Percentiles rank a stretch among this genome's conserved stretches.
These are phyloP conservation scores for Fusarium lateritium DNA, from an alignment of 2,329 filamentous ascomycete species.

Conservation along the genomic window DNA sequence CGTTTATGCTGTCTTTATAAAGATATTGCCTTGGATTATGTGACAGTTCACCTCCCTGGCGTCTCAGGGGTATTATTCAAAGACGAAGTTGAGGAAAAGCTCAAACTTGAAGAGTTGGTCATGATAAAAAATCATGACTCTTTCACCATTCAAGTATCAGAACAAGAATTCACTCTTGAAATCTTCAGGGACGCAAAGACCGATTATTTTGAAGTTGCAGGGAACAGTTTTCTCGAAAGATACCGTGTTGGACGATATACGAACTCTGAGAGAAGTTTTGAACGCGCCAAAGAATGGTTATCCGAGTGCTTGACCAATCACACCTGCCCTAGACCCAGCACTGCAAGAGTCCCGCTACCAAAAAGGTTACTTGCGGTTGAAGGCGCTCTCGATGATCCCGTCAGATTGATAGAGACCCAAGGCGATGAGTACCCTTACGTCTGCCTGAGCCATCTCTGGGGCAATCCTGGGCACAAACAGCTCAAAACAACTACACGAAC, in stretches of 20 bases:
- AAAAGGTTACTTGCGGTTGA: neutral
- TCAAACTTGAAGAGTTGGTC: no score
- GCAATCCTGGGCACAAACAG: neutral
- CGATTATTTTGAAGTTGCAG: neutral
- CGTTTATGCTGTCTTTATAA: neutral
- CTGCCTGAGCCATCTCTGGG: slow-evolving; percentile 7
- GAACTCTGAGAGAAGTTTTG: neutral
- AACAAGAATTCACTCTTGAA: neutral
- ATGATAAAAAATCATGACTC: no score
- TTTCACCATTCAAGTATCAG: no score
- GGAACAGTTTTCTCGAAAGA: neutral
- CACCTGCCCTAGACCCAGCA: neutral
- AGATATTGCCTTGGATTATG: neutral
- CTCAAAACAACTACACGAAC: slow-evolving; percentile 4
- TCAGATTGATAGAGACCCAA: neutral
- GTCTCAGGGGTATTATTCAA: neutral
- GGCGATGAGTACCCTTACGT: slow-evolving; percentile 5
- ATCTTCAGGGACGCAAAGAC: neutral
- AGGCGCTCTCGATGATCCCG: neutral
- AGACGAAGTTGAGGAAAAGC: neutral
- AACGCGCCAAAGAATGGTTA: neutral
- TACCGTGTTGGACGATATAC: neutral
- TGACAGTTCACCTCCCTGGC: neutral
- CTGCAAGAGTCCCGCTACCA: neutral
- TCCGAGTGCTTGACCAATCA: neutral